Evolutionary conservation across 2,329 filamentous ascomycete genomes (phyloP), one percentile per base, ranked within the genome.

Genomic region (Elsinoe ampelina): DNA sequence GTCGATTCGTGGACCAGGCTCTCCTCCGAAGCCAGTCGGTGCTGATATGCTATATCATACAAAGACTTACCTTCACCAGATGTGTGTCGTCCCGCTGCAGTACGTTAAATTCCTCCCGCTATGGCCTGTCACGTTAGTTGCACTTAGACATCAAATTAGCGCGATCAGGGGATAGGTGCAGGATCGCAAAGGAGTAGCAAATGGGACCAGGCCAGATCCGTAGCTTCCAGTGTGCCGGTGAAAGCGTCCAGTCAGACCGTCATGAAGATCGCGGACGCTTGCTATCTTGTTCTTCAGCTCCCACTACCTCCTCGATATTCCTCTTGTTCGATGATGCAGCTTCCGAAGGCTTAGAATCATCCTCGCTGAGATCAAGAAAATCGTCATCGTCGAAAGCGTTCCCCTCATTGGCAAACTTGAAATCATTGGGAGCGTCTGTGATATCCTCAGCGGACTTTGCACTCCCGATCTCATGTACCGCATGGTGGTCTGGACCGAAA

Each of bases 381-480:
- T 60, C 58, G 13, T 63, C 62, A 42, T 60, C 61, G 3, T 61
- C 58, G 19, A 59, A 61, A 41, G 58, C 48, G 30, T 55, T 59
- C 12, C 64, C 56, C 13, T 38, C 38, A 15, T 35, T 34, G 32
- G n/a, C 41, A n/a, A 34, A 13, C 19, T 50, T 45, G 15, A 12
- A 7, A 39, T n/a, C 36, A 39, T 39, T 19, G 36, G 4, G 13
- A 39, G 36, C 36, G 35, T 13, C 10, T 20, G 17, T 42, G 34
- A 20, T 22, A 36, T 7, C 22, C 12, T 30, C n/a, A 41, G 26
- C 3, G 3, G 26, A 7, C 26, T 30, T 30, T 30, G 26, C 7
- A 30, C 26, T 30, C 26, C 8, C 26, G 26, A 30, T 30, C 7
- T 52, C 12, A 4, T 10, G 32, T 1, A 17, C 7, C 51, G 10